Evolutionary conservation across 345 rosid genomes (phyloP), one percentile per base, ranked within the genome.

Genomic region (Heritiera fomes): DNA sequence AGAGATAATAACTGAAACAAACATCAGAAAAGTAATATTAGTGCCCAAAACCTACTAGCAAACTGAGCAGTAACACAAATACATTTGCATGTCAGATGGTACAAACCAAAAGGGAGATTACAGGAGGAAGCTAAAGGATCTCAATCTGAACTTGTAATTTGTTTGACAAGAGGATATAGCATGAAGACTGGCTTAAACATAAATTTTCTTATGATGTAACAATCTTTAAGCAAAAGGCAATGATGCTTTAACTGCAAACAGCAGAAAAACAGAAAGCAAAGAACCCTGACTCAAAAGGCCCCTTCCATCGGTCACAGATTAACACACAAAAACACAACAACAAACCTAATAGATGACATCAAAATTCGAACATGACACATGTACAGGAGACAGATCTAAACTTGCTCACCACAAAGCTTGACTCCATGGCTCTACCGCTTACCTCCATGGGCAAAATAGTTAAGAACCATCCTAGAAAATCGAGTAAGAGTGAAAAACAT

Each of bases 391-490:
- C 45, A 73, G 41, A 18, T 58, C 56, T 63, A 70, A 65, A 78
- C 79, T 76, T 46, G 80, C 81, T 75, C 80, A 83, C 82, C 86
- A 71, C 74, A 82, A 34, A 72, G 78, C 74, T 77, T 56, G 20
- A 74, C 68, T 70, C 9, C 56, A 45, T 55, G 50, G 53, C 75
- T 84, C 80, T 87, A 87, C 70, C 64, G 79, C 86, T 88, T 90
- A 58, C 84, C 84, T 80, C 73, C 85, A 18, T 84, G 77, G 18
- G 88, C 85, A 66, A 92, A 79, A 83, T 83, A 87, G 77, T 81
- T 86, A 11, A 88, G 55, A 13, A 85, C 83, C 75, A 75, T 58
- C 81, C 81, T 86, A 40, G 94, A 88, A 84, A 87, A 87, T 30
- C 77, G 75, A 41, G 81, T 80, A 60, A 92, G 76, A 15, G 89